Evolutionary conservation across 192 early-diverging fungal species (phyloP).

Genomic region (Coemansia asiatica): DNA sequence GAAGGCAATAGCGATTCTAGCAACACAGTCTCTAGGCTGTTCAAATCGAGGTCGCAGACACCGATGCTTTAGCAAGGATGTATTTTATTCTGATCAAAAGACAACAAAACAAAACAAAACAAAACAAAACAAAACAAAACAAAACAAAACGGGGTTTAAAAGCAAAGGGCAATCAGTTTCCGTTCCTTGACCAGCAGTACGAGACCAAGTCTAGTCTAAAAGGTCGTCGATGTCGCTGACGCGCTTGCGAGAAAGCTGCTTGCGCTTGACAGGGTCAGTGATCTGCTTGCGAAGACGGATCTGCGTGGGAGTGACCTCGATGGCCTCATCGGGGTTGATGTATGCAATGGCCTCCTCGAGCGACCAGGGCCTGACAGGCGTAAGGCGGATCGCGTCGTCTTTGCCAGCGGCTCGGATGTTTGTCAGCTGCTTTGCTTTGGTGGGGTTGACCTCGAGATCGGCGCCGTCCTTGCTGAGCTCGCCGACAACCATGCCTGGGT

Average conservation of each 20-base stretch:
- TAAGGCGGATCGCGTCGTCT: slow-evolving; percentile 72
- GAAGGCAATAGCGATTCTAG: slow-evolving; percentile 78
- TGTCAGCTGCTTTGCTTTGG: slow-evolving; percentile 76
- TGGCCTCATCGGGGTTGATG: slow-evolving; percentile 76
- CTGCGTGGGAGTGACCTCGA: slow-evolving; percentile 76
- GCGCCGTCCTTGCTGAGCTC: slow-evolving; percentile 70
- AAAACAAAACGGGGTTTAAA: too few species aligned
- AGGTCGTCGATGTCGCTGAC: slow-evolving; percentile 44
- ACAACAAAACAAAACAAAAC: too few species aligned
- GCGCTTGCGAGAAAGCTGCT: slow-evolving; percentile 53
- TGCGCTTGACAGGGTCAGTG: slow-evolving; percentile 68
- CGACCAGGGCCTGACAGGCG: slow-evolving; percentile 64
- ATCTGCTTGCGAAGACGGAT: slow-evolving; percentile 76
- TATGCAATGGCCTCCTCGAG: slow-evolving; percentile 81
- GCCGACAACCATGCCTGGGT: slow-evolving; percentile 86
- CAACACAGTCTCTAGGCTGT: slow-evolving; percentile 55
- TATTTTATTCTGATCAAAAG: too few species aligned
- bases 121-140: too few species aligned
- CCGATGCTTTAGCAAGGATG: slow-evolving; percentile 71
- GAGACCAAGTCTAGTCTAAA: slow-evolving; percentile 23
- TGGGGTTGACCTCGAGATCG: slow-evolving; percentile 84
- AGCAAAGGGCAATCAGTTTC: too few species aligned
- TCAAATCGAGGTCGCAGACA: slow-evolving; percentile 83
- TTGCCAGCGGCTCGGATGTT: slow-evolving; percentile 79
- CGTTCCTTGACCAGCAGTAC: not conserved